These are phyloP conservation scores for Patellaria atrata DNA, from an alignment of 495 filamentous ascomycete genomes.

Conservation along the genomic window DNA sequence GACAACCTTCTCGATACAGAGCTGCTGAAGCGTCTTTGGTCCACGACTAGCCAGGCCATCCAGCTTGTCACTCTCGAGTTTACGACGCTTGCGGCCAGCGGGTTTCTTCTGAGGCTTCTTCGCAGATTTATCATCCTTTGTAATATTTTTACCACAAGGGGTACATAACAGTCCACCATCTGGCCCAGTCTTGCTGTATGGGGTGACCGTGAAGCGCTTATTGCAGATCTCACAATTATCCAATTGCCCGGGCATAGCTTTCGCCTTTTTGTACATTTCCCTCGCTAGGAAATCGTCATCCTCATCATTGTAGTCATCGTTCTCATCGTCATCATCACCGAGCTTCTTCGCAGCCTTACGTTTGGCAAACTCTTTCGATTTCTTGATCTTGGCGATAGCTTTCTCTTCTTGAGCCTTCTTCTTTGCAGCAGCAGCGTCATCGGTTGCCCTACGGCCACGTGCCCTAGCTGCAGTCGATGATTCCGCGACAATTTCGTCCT, in stretches of 20 bases:
- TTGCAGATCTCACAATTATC: slow-evolving; percentile 76
- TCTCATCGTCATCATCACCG: slow-evolving; percentile 27
- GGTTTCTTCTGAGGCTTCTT: slow-evolving; percentile 48
- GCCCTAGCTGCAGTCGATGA: slow-evolving; percentile 32
- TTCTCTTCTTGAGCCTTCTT: slow-evolving; percentile 47
- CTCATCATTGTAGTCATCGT: slow-evolving; percentile 36
- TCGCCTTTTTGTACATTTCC: slow-evolving; percentile 44
- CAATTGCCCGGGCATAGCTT: slow-evolving; percentile 68
- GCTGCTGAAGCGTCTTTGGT: slow-evolving; percentile 55
- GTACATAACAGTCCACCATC: slow-evolving; percentile 72
- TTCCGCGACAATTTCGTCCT: slow-evolving; percentile 17
- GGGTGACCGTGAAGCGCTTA: slow-evolving; percentile 85
- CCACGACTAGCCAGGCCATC: slow-evolving; percentile 58
- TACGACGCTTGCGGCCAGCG: slow-evolving; percentile 42
- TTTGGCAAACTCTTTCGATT: slow-evolving; percentile 55
- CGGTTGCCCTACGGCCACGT: too few relatives aligned
- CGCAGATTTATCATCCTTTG: slow-evolving; percentile 39
- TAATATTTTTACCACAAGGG: slow-evolving; percentile 68
- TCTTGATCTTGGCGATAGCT: slow-evolving; percentile 61
- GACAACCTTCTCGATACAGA: slow-evolving; percentile 75
- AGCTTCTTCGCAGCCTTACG: slow-evolving; percentile 35
- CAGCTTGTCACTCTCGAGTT: slow-evolving; percentile 61
- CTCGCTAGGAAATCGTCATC: slow-evolving; percentile 32
- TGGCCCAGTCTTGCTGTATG: slow-evolving; percentile 72
- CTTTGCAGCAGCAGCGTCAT: slow-evolving; percentile 48